These are phyloP conservation scores for Priceomyces haplophilus DNA, from an alignment of 805 yeast species.

Conservation along the genomic window DNA sequence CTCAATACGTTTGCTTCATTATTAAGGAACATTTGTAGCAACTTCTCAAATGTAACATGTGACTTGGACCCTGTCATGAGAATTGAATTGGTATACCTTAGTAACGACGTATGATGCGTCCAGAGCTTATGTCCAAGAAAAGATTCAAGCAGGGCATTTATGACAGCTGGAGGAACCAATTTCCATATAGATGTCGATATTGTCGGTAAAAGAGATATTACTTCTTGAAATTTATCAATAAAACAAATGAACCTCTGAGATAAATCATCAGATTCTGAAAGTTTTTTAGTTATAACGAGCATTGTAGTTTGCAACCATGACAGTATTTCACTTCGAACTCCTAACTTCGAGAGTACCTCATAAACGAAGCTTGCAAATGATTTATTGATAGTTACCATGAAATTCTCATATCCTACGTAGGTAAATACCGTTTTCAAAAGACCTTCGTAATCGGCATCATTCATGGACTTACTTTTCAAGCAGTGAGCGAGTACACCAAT, in stretches of 20 bases:
- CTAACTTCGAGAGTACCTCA: constrained; percentile 23
- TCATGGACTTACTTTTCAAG: neutral
- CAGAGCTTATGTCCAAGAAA: constrained; percentile 46
- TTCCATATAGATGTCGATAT: constrained; percentile 15
- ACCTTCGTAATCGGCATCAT: constrained; percentile 8
- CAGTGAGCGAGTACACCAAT: constrained; percentile 9
- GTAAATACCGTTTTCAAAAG: constrained; percentile 20
- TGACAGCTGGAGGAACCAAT: constrained; percentile 40
- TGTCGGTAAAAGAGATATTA: constrained; percentile 11
- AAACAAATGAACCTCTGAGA: constrained; percentile 32
- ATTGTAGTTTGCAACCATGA: constrained; percentile 58
- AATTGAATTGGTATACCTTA: constrained; percentile 45
- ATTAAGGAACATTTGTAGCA: constrained; percentile 62
- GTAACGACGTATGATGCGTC: constrained; percentile 37
- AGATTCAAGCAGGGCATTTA: constrained; percentile 67
- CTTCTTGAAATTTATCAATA: constrained; percentile 17
- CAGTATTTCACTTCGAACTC: constrained; percentile 19
- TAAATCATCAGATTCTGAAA: constrained; percentile 47
- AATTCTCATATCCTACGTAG: constrained; percentile 16
- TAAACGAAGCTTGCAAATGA: constrained; percentile 28
- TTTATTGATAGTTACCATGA: constrained; percentile 26
- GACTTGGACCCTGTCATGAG: constrained; percentile 30
- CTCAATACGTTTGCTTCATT: constrained; percentile 42
- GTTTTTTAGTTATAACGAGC: constrained; percentile 58
- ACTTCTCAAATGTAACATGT: constrained; percentile 39